Conservation (phyloP, 1,284 basidiomycete genomes). For the Puccinia novopanici region DNA sequence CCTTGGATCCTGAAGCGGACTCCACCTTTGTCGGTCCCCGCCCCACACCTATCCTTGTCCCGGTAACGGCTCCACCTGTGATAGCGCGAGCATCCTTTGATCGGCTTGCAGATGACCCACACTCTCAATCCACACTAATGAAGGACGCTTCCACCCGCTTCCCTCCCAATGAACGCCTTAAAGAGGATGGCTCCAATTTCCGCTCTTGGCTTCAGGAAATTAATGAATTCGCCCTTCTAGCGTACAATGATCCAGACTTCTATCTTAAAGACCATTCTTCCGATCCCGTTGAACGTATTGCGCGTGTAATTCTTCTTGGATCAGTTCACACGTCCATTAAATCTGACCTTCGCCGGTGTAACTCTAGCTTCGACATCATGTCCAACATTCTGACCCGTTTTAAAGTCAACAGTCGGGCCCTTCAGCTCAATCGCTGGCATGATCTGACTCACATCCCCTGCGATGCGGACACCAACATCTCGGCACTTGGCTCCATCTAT, state of each 20-base stretch:
- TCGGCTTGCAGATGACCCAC: not conserved
- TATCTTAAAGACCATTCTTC: not conserved
- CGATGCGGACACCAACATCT: not conserved
- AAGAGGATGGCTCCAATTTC: not conserved
- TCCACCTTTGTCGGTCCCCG: too few relatives aligned
- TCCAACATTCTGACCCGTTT: not conserved
- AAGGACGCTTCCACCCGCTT: not conserved
- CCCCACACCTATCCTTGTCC: too few relatives aligned
- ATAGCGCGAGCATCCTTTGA: too few relatives aligned
- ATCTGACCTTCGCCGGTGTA: not conserved
- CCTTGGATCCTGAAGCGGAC: too few relatives aligned
- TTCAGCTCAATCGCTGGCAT: not conserved
- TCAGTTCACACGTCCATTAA: not conserved
- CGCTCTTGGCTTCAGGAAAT: not conserved
- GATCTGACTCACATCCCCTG: not conserved
- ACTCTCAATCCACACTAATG: not conserved
- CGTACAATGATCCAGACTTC: not conserved
- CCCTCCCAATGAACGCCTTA: not conserved
- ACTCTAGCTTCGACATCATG: not conserved
- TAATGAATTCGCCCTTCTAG: not conserved
- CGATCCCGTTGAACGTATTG: not conserved
- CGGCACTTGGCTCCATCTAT: not conserved
- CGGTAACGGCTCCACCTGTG: too few relatives aligned
- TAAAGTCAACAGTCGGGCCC: not conserved
- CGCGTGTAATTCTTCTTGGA: not conserved